Base-by-base conservation (phyloP, 148 eudicot species). In the Camellia japonica region DNA sequence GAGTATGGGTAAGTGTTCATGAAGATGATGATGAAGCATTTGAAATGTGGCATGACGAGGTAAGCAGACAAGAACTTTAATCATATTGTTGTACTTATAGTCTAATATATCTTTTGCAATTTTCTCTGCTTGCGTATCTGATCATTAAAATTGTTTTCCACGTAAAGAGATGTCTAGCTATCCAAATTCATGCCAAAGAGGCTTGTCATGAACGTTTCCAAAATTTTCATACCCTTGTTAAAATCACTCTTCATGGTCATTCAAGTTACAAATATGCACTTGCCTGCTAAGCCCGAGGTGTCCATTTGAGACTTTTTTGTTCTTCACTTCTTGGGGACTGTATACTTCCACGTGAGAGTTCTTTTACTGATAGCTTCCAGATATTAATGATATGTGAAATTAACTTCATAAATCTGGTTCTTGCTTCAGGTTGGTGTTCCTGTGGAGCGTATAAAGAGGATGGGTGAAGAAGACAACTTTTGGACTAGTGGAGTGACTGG, bases 401-500 rank as follows among this genome's bases (percentile, higher is more conserved):
- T 41, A 38, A 11, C 46, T 55, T 71, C 52, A n/a, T 38, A 30
- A 44, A 70, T 58, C 43, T 44, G 55, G 76, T 74, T 65, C 76
- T 80, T 86, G 78, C 52, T 56, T 71, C 93, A 96, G 99, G 71
- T 96, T 77, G 99, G 99, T 84, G 89, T 96, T 76, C 95, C 97
- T 68, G 83, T 68, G 30, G 85, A 96, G 68, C 97, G 90, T 76
- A 93, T 96, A 86, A 93, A 90, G 82, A 86, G 87, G 79, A 93
- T 96, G 91, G 98, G 98, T 68, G 95, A 89, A 60, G 97, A 96
- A 77, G 99, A 96, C 82, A 96, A 96, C 89, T 96, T 96, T 84
- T 96, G 99, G 99, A 90, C 93, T 3, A 96, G 99, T 88, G 99
- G 99, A 87, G 88, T 79, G 56, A 92, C 99, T 82, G 99, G 99